Evolutionary conservation across 75 land plant genomes (phyloP).

Genomic region (Chamaecyparis obtusa): DNA sequence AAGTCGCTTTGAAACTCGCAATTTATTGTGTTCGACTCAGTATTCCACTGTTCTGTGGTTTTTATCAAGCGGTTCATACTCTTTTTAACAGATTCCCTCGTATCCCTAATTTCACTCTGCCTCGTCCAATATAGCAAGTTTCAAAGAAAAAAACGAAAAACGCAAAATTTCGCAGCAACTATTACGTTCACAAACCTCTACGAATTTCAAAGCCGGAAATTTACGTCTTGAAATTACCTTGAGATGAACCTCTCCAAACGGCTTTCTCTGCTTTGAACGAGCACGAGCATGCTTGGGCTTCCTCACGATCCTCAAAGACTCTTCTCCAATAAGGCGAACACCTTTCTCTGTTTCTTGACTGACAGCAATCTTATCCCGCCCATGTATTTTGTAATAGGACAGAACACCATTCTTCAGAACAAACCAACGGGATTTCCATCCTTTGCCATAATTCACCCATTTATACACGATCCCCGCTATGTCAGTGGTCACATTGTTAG

Average conservation of each 20-base stretch:
- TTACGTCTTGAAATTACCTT: slow-evolving; percentile 36
- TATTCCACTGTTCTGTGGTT: neutral
- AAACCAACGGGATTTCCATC: slow-evolving; percentile 76
- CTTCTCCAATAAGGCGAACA: slow-evolving; percentile 77
- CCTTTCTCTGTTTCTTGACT: slow-evolving; percentile 62
- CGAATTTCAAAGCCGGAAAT: neutral
- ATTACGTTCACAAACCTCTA: neutral
- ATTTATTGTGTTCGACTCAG: neutral
- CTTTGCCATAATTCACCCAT: slow-evolving; percentile 73
- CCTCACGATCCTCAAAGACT: slow-evolving; percentile 46
- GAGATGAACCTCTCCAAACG: slow-evolving; percentile 68
- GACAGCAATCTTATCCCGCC: slow-evolving; percentile 57
- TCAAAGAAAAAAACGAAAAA: neutral
- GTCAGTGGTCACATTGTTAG: slow-evolving; percentile 6
- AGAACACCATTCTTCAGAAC: slow-evolving; percentile 60
- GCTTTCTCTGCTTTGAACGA: slow-evolving; percentile 29
- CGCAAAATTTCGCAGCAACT: neutral
- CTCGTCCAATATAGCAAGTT: neutral
- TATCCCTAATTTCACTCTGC: neutral
- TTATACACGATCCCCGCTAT: slow-evolving; percentile 60
- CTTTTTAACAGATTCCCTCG: neutral
- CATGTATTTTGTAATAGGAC: slow-evolving; percentile 65
- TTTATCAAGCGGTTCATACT: neutral
- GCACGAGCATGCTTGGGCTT: slow-evolving; percentile 24
- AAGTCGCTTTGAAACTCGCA: neutral